phyloP scores from a whole-genome alignment of 352 stramenopile species.

The Salisapilia sapeloensis region DNA sequence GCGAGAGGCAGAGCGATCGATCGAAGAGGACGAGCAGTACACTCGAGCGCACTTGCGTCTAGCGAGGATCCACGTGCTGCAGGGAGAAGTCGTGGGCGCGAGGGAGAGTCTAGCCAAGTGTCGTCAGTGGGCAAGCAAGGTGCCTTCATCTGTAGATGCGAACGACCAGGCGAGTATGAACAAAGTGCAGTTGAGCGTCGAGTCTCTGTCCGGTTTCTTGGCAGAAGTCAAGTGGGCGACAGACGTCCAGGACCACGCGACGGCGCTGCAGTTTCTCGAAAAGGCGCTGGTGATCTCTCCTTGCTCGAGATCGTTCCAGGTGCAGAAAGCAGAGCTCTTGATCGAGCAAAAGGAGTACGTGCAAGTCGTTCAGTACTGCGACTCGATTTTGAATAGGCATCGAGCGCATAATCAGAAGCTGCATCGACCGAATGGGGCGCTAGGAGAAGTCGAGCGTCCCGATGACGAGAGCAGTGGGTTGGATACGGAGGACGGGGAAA shows the following conservation, averaged over 20 bases:
- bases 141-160: slow-evolving; percentile 6
- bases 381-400: slow-evolving; percentile 32
- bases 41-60: slow-evolving; percentile 55
- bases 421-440: background rate
- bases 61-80: slow-evolving; percentile 44
- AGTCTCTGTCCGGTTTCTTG: slow-evolving; percentile 22
- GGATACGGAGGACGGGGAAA: background rate
- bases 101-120: slow-evolving; percentile 21
- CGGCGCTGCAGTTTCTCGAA: slow-evolving; percentile 26
- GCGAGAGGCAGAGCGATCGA: slow-evolving; percentile 41
- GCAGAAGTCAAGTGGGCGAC: slow-evolving; percentile 41
- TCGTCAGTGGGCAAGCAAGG: background rate
- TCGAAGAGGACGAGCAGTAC: slow-evolving; percentile 47
- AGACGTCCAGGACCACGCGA: slow-evolving; percentile 21
- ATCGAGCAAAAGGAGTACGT: slow-evolving; percentile 50
- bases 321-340: slow-evolving; percentile 41
- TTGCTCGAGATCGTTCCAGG: slow-evolving; percentile 28
- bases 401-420: slow-evolving; percentile 5
- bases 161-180: slow-evolving; percentile 19
- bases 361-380: slow-evolving; percentile 27
- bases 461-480: background rate
- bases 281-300: slow-evolving; percentile 31
- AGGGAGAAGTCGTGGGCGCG: slow-evolving; percentile 32
- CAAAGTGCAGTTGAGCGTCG: slow-evolving; percentile 36
- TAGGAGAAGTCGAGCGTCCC: background rate